Conservation (phyloP, 805 yeast species). For the Wickerhamomyces rabaulensis region DNA sequence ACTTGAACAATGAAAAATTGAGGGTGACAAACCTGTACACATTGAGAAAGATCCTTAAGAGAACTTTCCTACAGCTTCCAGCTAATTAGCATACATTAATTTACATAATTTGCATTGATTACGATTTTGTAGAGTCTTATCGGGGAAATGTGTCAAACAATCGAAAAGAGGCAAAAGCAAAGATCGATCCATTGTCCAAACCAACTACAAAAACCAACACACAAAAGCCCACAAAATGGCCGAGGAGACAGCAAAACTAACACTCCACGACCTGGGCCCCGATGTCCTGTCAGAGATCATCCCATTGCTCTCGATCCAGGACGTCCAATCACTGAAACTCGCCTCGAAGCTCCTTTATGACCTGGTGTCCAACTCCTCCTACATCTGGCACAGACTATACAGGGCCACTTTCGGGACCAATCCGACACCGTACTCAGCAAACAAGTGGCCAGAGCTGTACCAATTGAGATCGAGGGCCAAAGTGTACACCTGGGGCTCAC, state of each 20-base stretch:
- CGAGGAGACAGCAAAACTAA: not conserved
- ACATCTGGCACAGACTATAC: conserved; percentile 42
- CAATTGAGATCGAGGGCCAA: conserved; percentile 33
- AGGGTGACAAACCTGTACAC: conserved; percentile 74
- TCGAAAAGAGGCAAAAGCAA: not conserved
- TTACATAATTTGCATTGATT: not conserved
- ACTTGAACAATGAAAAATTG: conserved; percentile 79
- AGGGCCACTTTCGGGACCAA: conserved; percentile 39
- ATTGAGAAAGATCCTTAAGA: conserved; percentile 53
- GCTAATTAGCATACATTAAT: not conserved
- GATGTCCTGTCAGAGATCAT: conserved; percentile 23
- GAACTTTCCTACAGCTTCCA: conserved; percentile 20
- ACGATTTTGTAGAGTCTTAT: not conserved
- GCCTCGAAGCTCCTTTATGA: conserved; percentile 34
- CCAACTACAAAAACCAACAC: no score
- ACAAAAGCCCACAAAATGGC: not conserved
- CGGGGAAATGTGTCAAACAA: not conserved
- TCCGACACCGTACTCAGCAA: conserved; percentile 35
- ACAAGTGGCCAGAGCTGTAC: conserved; percentile 49
- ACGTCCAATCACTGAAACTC: conserved; percentile 34
- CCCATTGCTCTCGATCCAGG: conserved; percentile 21
- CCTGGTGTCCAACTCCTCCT: conserved; percentile 31
- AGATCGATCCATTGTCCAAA: no score
- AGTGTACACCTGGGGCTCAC: conserved; percentile 48
- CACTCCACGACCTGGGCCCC: not conserved